Percentiles rank a stretch among this genome's conserved stretches.
These are phyloP conservation scores for Candida awuae DNA, from an alignment of 805 yeast species.

Conservation along the genomic window DNA sequence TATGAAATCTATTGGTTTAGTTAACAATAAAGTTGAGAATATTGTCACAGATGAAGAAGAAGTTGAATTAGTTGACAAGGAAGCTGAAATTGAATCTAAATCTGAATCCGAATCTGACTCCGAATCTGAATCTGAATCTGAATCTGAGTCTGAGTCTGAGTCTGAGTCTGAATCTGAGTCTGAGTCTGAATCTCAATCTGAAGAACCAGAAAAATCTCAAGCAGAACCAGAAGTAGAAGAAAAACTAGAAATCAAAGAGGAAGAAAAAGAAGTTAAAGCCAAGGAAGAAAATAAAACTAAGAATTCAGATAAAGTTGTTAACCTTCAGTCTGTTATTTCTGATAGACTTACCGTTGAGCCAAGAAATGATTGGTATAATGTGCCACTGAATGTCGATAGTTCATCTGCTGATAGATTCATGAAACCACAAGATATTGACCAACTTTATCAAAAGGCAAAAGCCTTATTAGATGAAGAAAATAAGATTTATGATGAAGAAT, in stretches of 20 bases:
- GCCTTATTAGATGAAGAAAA: constrained; percentile 63
- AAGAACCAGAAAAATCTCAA: constrained; percentile 25
- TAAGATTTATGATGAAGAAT: constrained; percentile 59
- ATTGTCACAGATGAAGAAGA: constrained; percentile 28
- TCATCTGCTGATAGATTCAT: constrained; percentile 29
- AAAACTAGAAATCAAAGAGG: neutral
- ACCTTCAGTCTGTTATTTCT: constrained; percentile 43
- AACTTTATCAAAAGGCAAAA: constrained; percentile 59
- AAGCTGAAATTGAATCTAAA: constrained; percentile 33
- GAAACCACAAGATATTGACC: constrained; percentile 49
- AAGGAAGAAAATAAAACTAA: constrained; percentile 27
- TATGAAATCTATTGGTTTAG: constrained; percentile 62
- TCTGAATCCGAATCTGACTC: constrained; percentile 31
- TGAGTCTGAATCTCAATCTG: constrained; percentile 24
- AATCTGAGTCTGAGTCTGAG: constrained; percentile 27
- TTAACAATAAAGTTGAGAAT: constrained; percentile 33
- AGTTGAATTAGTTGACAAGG: constrained; percentile 30
- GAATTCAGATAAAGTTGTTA: constrained; percentile 22
- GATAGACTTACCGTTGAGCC: constrained; percentile 52
- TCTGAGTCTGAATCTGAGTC: constrained; percentile 25
- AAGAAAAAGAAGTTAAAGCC: neutral
- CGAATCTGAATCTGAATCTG: constrained; percentile 25
- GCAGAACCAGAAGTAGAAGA: constrained; percentile 4
- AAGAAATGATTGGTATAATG: constrained; percentile 69
- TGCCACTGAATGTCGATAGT: constrained; percentile 32